phyloP scores from a whole-genome alignment of 1,284 basidiomycete species.

The Ustilago loliicola region DNA sequence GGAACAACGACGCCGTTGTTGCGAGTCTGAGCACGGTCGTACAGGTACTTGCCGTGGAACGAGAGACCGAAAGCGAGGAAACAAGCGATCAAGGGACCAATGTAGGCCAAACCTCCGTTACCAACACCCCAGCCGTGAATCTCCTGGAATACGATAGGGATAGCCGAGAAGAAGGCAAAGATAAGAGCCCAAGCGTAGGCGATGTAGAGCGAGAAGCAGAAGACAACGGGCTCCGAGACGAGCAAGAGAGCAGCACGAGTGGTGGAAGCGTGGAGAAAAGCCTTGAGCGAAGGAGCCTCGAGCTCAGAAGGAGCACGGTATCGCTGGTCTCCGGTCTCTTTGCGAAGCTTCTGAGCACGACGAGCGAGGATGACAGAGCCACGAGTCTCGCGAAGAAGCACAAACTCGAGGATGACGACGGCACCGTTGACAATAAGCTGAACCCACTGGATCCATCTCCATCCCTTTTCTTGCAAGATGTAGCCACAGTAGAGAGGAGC shows the following conservation, averaged over 20 bases:
- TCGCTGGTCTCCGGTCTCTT: slow-evolving; percentile 67
- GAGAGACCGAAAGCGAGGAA: slow-evolving; percentile 66
- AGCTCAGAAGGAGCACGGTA: slow-evolving; percentile 69
- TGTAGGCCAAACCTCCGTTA: slow-evolving; percentile 68
- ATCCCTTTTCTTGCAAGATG: slow-evolving; percentile 67
- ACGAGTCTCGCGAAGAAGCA: slow-evolving; percentile 70
- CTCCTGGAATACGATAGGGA: slow-evolving; percentile 69
- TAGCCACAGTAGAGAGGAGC: slow-evolving; percentile 66
- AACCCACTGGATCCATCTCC: slow-evolving; percentile 70
- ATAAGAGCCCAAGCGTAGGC: slow-evolving; percentile 65
- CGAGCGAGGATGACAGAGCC: slow-evolving; percentile 67
- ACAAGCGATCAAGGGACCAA: slow-evolving; percentile 65
- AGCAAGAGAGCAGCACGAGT: slow-evolving; percentile 67
- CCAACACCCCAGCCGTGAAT: slow-evolving; percentile 70
- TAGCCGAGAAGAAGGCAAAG: slow-evolving; percentile 68
- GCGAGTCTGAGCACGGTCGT: slow-evolving; percentile 48
- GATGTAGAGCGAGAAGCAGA: slow-evolving; percentile 68
- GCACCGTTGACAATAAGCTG: slow-evolving; percentile 65
- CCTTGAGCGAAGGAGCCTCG: slow-evolving; percentile 67
- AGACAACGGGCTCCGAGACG: slow-evolving; percentile 68
- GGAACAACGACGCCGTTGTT: slow-evolving; percentile 61
- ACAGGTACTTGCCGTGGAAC: slow-evolving; percentile 59
- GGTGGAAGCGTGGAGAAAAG: slow-evolving; percentile 64
- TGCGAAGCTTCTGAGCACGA: slow-evolving; percentile 66
- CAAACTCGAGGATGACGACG: slow-evolving; percentile 65